Evolutionary conservation across 805 yeast genomes (phyloP), one percentile per base, ranked within the genome.

Genomic region (Spathaspora gorwiae): DNA sequence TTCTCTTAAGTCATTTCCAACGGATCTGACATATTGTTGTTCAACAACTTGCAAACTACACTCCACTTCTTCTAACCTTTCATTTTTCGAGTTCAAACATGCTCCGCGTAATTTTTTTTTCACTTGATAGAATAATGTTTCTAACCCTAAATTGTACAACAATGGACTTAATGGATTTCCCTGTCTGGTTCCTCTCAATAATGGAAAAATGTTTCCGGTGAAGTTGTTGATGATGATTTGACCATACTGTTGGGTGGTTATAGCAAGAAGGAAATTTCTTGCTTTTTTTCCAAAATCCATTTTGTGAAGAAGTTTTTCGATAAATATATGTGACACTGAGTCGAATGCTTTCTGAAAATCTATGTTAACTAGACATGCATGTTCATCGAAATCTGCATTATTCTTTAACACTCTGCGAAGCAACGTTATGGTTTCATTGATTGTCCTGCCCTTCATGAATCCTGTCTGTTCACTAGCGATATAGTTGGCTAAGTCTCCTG

Each of bases 11-110:
- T 72, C 70, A 26, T 59, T 66, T 37, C 68, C 66, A 19, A 81
- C 72, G 0, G 80, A 66, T 39, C 79, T 66, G 7, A 67, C 62
- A 40, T 72, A 66, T 54, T 81, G 85, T 29, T 68, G 74, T 47
- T 76, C 76, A 6, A 78, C 76, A 19, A 80, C 75, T 44, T 71
- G 78, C n/a, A 77, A 64, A 33, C 78, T 72, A 48, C 73, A 69
- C 37, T 69, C 68, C 45, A 73, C 61, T 49, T 76, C 80, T 55
- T 80, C 85, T 31, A 80, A 55, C 43, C 69, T 66, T 53, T 81
- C 87, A 46, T 65, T 66, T n/a, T n/a, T 37, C 39, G 26, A 37
- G 26, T 7, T 26, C 14, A 24, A 24, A 15, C 12, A 37, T 14
- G 13, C 24, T 26, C 6, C 13, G n/a, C n/a, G 8, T 26, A 26